A percentile compares a stretch with the other conserved stretches of the same genome.
Conservation (phyloP, 176 grass and related monocot species). For the Elymus sibiricus region DNA sequence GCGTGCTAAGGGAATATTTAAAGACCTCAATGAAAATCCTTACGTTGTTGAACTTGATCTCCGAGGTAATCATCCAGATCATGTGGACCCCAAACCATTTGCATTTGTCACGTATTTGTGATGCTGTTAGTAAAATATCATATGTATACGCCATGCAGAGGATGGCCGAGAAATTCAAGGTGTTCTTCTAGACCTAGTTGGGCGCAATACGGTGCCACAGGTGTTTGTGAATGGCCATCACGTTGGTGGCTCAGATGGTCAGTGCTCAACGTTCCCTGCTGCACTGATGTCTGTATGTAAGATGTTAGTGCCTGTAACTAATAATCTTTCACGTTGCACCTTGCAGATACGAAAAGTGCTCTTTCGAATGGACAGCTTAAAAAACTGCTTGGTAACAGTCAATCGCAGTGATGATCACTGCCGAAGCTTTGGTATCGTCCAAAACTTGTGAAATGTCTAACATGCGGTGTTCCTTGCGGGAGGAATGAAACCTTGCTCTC, state of each 20-base stretch:
- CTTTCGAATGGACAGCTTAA: conserved; percentile 58
- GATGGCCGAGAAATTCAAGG: conserved; percentile 77
- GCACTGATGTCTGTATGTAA: background rate
- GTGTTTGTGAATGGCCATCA: conserved; percentile 91
- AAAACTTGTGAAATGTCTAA: conserved; percentile 20
- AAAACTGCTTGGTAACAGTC: conserved; percentile 66
- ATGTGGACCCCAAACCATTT: background rate
- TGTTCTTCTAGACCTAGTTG: conserved; percentile 84
- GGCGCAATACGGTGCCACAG: conserved; percentile 79
- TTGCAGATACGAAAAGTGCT: conserved; percentile 54
- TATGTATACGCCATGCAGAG: conserved; percentile 36
- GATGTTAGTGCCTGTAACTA: background rate
- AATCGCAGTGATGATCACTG: conserved; percentile 25
- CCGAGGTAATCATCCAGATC: conserved; percentile 59
- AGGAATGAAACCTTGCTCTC: background rate
- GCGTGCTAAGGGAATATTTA: conserved; percentile 72
- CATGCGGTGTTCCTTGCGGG: background rate
- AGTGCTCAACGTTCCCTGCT: conserved; percentile 16
- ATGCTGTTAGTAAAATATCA: background rate
- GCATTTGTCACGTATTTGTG: background rate
- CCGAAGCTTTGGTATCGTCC: background rate
- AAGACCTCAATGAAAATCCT: conserved; percentile 68
- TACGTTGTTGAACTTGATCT: conserved; percentile 87
- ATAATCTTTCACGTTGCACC: background rate
- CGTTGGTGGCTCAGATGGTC: conserved; percentile 87